Base-by-base conservation (phyloP, 2,329 filamentous ascomycete species). In the Claviceps sp. region DNA sequence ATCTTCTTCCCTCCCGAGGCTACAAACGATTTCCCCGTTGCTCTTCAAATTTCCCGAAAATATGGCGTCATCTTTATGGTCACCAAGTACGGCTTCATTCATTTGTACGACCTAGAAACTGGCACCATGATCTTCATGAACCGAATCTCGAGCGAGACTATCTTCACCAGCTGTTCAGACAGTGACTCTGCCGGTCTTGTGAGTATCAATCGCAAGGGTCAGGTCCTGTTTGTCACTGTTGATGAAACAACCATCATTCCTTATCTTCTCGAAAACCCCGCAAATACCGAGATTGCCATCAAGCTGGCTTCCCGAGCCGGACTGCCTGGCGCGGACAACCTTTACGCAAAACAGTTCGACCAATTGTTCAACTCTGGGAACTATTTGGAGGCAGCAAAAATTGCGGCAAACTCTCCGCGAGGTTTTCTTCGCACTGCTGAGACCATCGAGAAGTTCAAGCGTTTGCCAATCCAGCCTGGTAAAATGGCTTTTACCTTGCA, bases 41-140 rank as follows among this genome's bases (percentile, higher is more conserved):
- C 91, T 17, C 93, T 98, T 73, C 94, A 98, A 71, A 85, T 98
- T 47, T 97, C 93, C 3, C 84, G 89, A 64, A 95, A 93, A 72
- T 98, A 98, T 70, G 91, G 90, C 64, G 83, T 98, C 65, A 85
- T 98, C 63, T 96, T 96, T 71, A 82, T 98, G 63, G 89, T 98
- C 56, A 98, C 93, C 53, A 98, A 98, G 70, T 98, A 96, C 64
- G 93, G 93, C 50, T 98, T 97, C 72, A 97, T 98, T 62, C 93
- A 98, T 71, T 80, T 98, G 24, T 97, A 98, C 72, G 94, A 98
- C 64, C 81, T 98, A 53, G 94, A 98, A 74, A 93, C 87, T 7
- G 94, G 88, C 54, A 87, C 86, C 13, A 94, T 89, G 67, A 93
- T 98, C 66, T 98, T 96, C 80, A 94, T 98, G 89, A 98, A 98